These are phyloP conservation scores for Tephrocybe sp. DNA, from an alignment of 768 basidiomycete species.

Conservation along the genomic window DNA sequence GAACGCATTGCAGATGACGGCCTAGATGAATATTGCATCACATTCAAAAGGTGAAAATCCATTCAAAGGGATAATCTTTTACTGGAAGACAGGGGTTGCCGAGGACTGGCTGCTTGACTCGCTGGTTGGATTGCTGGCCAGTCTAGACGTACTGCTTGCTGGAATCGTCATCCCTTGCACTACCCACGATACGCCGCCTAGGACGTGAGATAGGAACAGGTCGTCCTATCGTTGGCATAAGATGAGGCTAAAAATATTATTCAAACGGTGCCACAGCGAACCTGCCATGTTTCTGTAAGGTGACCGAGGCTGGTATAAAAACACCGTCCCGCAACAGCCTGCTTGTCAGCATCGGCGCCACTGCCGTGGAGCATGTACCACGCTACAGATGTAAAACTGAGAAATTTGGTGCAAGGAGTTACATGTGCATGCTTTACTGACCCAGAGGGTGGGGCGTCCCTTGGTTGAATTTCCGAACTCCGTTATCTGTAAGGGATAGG, in stretches of 20 bases:
- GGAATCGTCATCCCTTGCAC: constrained; percentile 68
- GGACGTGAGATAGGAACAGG: constrained; percentile 68
- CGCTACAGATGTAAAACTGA: constrained; percentile 37
- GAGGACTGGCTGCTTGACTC: neutral
- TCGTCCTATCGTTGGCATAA: constrained; percentile 42
- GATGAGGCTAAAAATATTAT: neutral
- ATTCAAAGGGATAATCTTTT: neutral
- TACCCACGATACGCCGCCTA: constrained; percentile 74
- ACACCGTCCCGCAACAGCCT: constrained; percentile 57
- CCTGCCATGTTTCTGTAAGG: constrained; percentile 74
- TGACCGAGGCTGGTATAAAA: constrained; percentile 87
- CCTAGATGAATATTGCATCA: neutral
- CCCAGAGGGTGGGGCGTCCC: constrained; percentile 80
- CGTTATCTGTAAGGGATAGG: constrained; percentile 27
- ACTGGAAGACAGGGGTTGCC: constrained; percentile 6
- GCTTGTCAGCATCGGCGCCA: constrained; percentile 47
- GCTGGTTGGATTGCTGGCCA: constrained; percentile 47
- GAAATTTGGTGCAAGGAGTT: neutral
- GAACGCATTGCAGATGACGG: constrained; percentile 1
- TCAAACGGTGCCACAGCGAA: constrained; percentile 21
- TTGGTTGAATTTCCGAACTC: constrained; percentile 52
- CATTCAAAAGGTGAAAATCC: neutral
- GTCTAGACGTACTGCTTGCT: constrained; percentile 56
- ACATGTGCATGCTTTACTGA: constrained; percentile 23
- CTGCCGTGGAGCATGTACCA: constrained; percentile 82